Evolutionary conservation across 2,329 filamentous ascomycete genomes (phyloP), one percentile per base, ranked within the genome.

Genomic region (Aureobasidium sp.): DNA sequence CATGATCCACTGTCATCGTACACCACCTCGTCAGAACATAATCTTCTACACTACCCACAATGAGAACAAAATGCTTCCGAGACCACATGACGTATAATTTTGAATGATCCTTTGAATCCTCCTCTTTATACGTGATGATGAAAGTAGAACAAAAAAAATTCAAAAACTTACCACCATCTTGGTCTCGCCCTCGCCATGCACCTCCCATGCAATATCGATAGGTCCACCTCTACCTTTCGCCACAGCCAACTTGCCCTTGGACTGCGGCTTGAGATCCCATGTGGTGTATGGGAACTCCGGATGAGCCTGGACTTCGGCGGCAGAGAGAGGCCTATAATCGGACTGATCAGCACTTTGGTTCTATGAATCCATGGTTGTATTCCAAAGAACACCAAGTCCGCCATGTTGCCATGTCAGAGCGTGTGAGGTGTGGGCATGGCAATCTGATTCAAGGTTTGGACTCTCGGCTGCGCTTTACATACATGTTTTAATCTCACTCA

Each of bases 191-290:
- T 77, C 71, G 53, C 89, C 88, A 71, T 95, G 88, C 42, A 93
- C 74, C 68, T 93, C 86, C 77, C 87, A 94, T 50, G 80, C 76
- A 49, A 95, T 81, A 40, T 85, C 78, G 59, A 94, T 73, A 17
- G 88, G 88, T 2, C 87, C 88, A 58, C 88, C 85, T 61, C 86
- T 79, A 32, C 73, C 79, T 53, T 78, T 73, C n/a, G 85, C 88
- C 24, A 88, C 86, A 2, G 79, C 69, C 6, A 80, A 64, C 38
- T 76, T 76, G 4, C 84, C 88, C 45, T 77, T 74, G 35, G 74
- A 73, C 42, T 81, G 76, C 4, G 88, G 84, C 61, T 82, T 76
- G 19, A 94, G 78, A 24, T 79, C 73, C 84, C 85, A 90, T 67
- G 83, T 73, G 1, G 80, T 78, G 42, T 84, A 78, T 3, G 77